Percentiles rank a stretch among this genome's conserved stretches.
Conservation (phyloP, 2,329 filamentous ascomycete genomes). For the Didymella sp. region DNA sequence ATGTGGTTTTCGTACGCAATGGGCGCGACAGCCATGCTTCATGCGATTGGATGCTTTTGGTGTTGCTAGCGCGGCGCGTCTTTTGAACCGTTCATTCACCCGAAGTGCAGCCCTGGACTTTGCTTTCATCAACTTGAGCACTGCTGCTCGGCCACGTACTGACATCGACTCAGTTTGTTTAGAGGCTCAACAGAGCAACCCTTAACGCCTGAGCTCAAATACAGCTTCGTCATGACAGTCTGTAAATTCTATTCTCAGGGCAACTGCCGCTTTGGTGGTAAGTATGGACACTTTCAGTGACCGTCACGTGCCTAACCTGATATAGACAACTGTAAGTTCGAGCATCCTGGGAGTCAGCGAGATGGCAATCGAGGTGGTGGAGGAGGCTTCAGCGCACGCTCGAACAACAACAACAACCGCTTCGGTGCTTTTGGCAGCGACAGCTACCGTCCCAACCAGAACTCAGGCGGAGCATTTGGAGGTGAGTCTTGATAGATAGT, state of each 20-base stretch:
- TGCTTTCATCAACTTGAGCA: constrained; percentile 13
- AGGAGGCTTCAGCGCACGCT: constrained; percentile 36
- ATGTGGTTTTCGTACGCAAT: constrained; percentile 17
- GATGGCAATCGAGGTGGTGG: constrained; percentile 31
- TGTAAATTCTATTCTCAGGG: constrained; percentile 72
- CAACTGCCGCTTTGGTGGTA: constrained; percentile 70
- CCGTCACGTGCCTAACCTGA: constrained; percentile 19
- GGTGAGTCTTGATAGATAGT: constrained; percentile 40
- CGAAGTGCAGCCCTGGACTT: constrained; percentile 13
- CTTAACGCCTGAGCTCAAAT: neutral
- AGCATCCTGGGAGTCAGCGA: constrained; percentile 60
- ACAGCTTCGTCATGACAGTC: constrained; percentile 50
- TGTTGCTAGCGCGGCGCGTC: constrained; percentile 34
- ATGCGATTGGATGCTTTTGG: constrained; percentile 9
- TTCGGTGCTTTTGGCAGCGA: constrained; percentile 61
- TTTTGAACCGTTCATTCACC: constrained; percentile 22
- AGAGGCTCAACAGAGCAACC: constrained; percentile 1
- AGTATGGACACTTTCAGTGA: constrained; percentile 21
- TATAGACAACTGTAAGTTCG: constrained; percentile 64
- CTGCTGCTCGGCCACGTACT: constrained; percentile 18
- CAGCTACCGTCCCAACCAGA: constrained; percentile 42
- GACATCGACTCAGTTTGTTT: constrained; percentile 24
- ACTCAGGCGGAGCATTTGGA: constrained; percentile 45
- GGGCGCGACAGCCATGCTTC: constrained; percentile 11
- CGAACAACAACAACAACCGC: constrained; percentile 51